Evolutionary conservation across 495 filamentous ascomycete species (phyloP).

Genomic region (Penicillium lividum): DNA sequence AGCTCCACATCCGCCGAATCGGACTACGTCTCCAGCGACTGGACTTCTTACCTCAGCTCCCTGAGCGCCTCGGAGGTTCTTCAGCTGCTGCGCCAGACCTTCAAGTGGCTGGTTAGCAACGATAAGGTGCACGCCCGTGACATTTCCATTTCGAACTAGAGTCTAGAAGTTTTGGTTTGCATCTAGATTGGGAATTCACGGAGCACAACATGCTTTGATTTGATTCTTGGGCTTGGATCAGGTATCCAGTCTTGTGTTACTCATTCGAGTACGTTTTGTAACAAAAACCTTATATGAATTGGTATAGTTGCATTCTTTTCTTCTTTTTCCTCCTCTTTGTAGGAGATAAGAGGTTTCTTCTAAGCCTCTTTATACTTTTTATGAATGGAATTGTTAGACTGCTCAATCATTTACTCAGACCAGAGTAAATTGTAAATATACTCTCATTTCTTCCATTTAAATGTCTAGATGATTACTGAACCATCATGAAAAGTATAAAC

Average conservation of each 20-base stretch:
- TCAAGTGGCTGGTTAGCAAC: conserved; percentile 38
- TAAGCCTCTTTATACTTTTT: conserved; percentile 17
- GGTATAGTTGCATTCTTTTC: conserved; percentile 20
- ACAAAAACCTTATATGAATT: conserved; percentile 6
- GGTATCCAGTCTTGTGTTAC: conserved; percentile 15
- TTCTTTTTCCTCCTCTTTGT: conserved; percentile 12
- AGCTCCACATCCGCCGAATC: conserved; percentile 7
- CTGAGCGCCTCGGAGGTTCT: conserved; percentile 41
- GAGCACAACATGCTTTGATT: background rate
- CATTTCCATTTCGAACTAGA: conserved; percentile 25
- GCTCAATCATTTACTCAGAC: background rate
- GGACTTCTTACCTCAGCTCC: conserved; percentile 38
- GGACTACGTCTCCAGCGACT: conserved; percentile 27
- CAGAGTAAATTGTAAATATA: background rate
- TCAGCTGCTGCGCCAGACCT: conserved; percentile 33
- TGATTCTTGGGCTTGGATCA: conserved; percentile 17
- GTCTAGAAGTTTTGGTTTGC: background rate
- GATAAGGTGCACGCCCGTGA: conserved; percentile 43
- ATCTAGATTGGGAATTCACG: background rate
- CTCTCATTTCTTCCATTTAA: too few relatives aligned
- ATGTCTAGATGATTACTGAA: too few relatives aligned
- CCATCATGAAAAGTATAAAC: too few relatives aligned
- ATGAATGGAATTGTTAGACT: conserved; percentile 31
- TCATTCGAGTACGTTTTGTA: conserved; percentile 18
- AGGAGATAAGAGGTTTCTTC: conserved; percentile 8